Evolutionary conservation across 2,329 filamentous ascomycete genomes (phyloP), one percentile per base, ranked within the genome.

Genomic region (Pleomassaria siparia): DNA sequence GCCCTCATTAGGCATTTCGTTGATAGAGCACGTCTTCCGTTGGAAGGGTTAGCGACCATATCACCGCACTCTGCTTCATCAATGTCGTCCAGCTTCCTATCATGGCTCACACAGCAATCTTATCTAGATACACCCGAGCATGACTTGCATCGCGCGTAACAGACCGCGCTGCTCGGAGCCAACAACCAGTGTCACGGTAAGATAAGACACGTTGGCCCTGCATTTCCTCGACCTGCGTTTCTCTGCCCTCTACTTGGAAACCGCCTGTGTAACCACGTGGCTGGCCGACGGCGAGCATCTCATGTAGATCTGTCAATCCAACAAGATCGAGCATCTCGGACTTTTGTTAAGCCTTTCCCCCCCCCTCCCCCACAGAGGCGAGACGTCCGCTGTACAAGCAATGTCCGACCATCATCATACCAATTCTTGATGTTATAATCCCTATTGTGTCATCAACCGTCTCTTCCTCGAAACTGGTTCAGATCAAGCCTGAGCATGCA

Each of bases 71-170:
- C 52, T 53, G 37, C 43, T 36, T 44, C 37, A 43, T 21, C 46
- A 26, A 32, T 29, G 44, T 35, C 25, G 10, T 49, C 33, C 43
- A 64, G 60, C 62, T 69, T 68, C 67, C 67, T 70, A 70, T 69
- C 63, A 55, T 43, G 60, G 64, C 58, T 46, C 53, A 52, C 54
- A 49, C 53, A 62, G 57, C 59, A 56, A 55, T 57, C 63, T 68
- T 66, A 66, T 66, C 62, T 54, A 47, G 46, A 49, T 44, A 51
- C 53, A 49, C 44, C 56, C 51, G 53, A 54, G 39, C 42, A 56
- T 62, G 57, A 57, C 56, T 54, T 61, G 61, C 60, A 56, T 53
- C 15, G 40, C 49, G 44, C 43, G 53, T 52, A 56, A 48, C 56
- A 49, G 32, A 32, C 46, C 46, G 50, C 51, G 46, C 50, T 49